Percentiles rank a stretch among this genome's conserved stretches.
These are phyloP conservation scores for Lolium multiflorum DNA, from an alignment of 176 grass and related monocot genomes.

Conservation along the genomic window DNA sequence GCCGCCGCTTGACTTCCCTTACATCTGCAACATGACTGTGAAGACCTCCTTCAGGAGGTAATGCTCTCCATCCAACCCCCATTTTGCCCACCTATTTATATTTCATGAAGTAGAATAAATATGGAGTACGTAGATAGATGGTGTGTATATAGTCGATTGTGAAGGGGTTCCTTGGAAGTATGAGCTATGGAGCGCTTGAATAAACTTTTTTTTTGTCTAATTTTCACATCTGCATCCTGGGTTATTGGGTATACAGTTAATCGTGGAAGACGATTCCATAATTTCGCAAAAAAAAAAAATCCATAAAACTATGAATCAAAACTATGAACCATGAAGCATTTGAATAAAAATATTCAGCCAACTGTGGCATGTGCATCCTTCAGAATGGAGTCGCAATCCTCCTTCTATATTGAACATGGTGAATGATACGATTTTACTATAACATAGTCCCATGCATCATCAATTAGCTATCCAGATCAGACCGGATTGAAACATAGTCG, in stretches of 20 bases:
- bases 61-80: neutral
- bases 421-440: neutral
- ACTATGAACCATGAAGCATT: no score
- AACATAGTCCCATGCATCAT: neutral
- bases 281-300: neutral
- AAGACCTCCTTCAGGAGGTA: constrained; percentile 83
- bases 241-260: neutral
- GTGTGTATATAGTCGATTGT: neutral
- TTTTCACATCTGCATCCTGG: no score
- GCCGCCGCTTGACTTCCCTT: constrained; percentile 71
- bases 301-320: no score
- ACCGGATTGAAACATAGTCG: neutral
- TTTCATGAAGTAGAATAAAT: neutral
- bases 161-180: neutral
- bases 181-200: neutral
- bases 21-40: constrained; percentile 97
- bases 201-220: no score
- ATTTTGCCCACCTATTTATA: neutral
- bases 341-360: neutral
- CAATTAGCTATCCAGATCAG: neutral
- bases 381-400: neutral
- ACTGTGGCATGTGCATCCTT: neutral
- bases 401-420: neutral
- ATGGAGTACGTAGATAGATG: neutral
- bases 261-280: neutral